Base-by-base conservation (phyloP, 2,329 filamentous ascomycete genomes). In the Alternaria triticina region DNA sequence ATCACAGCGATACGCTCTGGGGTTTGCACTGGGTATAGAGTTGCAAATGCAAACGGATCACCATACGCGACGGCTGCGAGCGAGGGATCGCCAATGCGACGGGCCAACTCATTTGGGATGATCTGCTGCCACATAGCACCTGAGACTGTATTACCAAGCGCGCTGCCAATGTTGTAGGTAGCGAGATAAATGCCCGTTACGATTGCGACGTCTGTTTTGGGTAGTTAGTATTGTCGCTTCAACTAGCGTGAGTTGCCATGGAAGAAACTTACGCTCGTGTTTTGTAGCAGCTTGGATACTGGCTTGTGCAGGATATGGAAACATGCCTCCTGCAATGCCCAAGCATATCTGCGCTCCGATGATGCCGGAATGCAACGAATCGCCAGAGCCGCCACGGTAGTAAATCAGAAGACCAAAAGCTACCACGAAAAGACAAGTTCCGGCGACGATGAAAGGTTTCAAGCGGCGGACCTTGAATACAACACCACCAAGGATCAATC, bases 381-480 rank as follows among this genome's bases (percentile, higher is more conserved):
- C 43, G 2, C 74, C 79, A 1, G 81, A 70, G 8, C 84, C 83
- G 28, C 88, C 88, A 23, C 88, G 86, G 80, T 83, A 91, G 68
- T 84, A 82, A 70, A 90, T 90, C 27, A 91, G 81, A 1, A 91
- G 82, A 9, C 88, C 88, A 62, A 89, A 90, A 2, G 88, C 88
- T 13, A 89, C 86, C 71, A 88, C 82, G 80, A 88, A 90, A 2
- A 91, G 81, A 7, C 80, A 76, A 1, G 87, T 89, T 33, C 89
- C 89, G 22, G 79, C 78, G 47, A 90, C 74, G 71, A 90, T 89
- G 73, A 91, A 89, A 17, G 82, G 74, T 71, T 91, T 91, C 72
- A 90, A 83, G 13, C 66, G 86, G 56, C 87, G 85, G 30, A 89
- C 82, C 60, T 82, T 84, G 79, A 61, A 70, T 27, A 90, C 85